These are phyloP conservation scores for Penicillium concentricum DNA, from an alignment of 2,329 filamentous ascomycete genomes.

Conservation along the genomic window DNA sequence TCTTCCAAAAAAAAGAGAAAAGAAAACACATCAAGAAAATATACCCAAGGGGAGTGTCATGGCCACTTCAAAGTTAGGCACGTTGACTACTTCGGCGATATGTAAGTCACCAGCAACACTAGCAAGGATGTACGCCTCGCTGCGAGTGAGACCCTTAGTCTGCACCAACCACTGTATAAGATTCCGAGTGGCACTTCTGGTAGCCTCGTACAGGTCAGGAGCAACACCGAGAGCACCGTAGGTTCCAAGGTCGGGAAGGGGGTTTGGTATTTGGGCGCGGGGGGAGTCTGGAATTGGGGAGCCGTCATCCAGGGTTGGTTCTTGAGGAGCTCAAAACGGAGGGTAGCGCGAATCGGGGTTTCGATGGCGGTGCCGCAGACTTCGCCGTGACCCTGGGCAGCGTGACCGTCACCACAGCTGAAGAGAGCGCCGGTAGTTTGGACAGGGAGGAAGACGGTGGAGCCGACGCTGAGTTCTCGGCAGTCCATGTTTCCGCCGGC, in stretches of 20 bases:
- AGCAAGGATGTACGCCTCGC: constrained; percentile 54
- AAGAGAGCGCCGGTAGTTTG: constrained; percentile 53
- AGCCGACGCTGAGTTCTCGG: constrained; percentile 49
- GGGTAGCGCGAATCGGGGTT: constrained; percentile 51
- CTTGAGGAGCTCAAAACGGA: constrained; percentile 52
- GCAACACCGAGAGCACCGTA: constrained; percentile 53
- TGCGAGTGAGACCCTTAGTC: constrained; percentile 47
- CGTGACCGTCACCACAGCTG: constrained; percentile 56
- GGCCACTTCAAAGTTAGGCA: constrained; percentile 54
- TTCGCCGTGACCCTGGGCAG: constrained; percentile 56
- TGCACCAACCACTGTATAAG: constrained; percentile 51
- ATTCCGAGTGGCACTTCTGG: constrained; percentile 49
- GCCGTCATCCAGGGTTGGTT: constrained; percentile 47
- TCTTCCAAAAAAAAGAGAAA: background rate
- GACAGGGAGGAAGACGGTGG: constrained; percentile 51
- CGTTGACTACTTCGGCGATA: constrained; percentile 55
- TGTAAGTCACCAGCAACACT: constrained; percentile 53
- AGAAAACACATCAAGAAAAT: constrained; percentile 49
- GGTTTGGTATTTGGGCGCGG: constrained; percentile 21
- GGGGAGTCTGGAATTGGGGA: constrained; percentile 50
- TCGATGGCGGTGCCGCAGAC: constrained; percentile 59
- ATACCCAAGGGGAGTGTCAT: constrained; percentile 52
- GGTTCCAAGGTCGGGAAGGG: constrained; percentile 37
- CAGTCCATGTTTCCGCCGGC: constrained; percentile 59
- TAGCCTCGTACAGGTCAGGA: constrained; percentile 49